phyloP scores from a whole-genome alignment of 208 protist genomes.

The Acanthamoeba royreba region DNA sequence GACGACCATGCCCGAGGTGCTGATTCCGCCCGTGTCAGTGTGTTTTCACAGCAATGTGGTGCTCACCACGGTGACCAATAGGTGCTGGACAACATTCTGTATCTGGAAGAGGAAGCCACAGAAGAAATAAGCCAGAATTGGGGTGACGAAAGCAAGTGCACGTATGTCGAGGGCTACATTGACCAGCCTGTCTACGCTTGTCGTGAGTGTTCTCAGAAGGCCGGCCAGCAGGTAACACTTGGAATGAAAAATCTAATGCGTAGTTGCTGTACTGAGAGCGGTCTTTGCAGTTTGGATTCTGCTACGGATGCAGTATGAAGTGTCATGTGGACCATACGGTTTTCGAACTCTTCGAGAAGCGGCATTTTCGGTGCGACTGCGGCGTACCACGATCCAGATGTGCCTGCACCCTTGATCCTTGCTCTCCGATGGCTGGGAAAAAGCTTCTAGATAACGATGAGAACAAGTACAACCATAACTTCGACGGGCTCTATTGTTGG shows the following conservation, averaged over 20 bases:
- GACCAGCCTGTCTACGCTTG: neutral
- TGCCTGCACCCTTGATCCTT: neutral
- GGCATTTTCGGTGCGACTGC: slow-evolving; percentile 2
- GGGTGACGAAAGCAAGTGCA: neutral
- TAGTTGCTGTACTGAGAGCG: neutral
- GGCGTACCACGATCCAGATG: neutral
- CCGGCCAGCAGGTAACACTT: neutral
- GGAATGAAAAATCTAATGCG: too few relatives aligned
- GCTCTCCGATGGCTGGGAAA: neutral
- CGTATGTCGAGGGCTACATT: neutral
- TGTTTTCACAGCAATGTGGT: too few relatives aligned
- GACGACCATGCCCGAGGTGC: neutral
- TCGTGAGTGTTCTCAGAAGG: neutral
- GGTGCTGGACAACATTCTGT: neutral
- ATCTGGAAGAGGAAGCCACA: neutral
- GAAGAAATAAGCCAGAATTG: neutral
- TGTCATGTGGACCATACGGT: slow-evolving; percentile 28
- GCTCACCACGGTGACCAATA: too few relatives aligned
- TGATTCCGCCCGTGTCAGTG: too few relatives aligned
- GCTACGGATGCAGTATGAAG: slow-evolving; percentile 24
- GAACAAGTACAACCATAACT: slow-evolving; percentile 39
- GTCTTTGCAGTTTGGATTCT: neutral
- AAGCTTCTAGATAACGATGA: neutral
- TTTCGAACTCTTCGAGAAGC: slow-evolving; percentile 16
- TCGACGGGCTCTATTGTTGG: slow-evolving; percentile 24